Percentiles rank a stretch among this genome's conserved stretches.
These are phyloP conservation scores for Triticum aestivum DNA, from an alignment of 176 grass and related monocot species.

Conservation along the genomic window IWGSC_CS_RefSeq_v2.1 NC_057795.1:324141389-324141888, in stretches of 20 bases:
- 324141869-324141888: not conserved
- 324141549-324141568: not conserved
- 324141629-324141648: not conserved
- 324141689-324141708: not conserved
- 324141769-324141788: slow-evolving; percentile 34
- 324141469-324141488: not conserved
- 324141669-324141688: not conserved
- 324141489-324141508: not conserved
- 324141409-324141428: not conserved
- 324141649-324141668: not conserved
- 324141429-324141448: not conserved
- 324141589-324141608: not conserved
- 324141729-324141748: not conserved
- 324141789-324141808: not conserved
- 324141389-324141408: not conserved
- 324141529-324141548: not conserved
- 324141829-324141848: not conserved
- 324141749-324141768: slow-evolving; percentile 6
- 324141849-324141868: not conserved
- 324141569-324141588: not conserved
- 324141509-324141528: not conserved
- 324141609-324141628: not conserved
- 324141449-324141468: not conserved
- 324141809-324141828: not conserved
- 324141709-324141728: not conserved